Conservation (phyloP, 2,329 filamentous ascomycete species). For the Stenocarpella maydis region DNA sequence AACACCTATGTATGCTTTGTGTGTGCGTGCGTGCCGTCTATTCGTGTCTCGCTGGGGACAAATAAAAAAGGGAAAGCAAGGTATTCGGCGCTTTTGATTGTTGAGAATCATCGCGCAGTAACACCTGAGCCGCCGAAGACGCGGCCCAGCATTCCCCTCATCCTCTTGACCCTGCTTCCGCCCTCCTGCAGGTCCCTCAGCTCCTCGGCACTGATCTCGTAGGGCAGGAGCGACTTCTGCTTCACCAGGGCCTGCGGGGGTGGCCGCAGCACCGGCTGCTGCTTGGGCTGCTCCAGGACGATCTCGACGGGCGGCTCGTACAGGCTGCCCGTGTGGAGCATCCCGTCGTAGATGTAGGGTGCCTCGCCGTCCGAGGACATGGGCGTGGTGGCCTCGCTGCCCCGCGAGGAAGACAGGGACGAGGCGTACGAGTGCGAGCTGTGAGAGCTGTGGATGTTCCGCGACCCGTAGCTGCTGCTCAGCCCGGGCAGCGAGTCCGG, state of each 20-base stretch:
- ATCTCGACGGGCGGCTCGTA: constrained; percentile 61
- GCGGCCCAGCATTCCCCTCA: constrained; percentile 61
- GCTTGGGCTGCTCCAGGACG: constrained; percentile 45
- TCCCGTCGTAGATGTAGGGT: constrained; percentile 49
- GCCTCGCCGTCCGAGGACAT: constrained; percentile 54
- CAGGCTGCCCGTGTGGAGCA: constrained; percentile 48
- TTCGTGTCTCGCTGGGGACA: constrained; percentile 4
- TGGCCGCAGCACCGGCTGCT: constrained; percentile 37
- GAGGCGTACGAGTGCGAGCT: constrained; percentile 58
- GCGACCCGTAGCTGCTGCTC: constrained; percentile 48
- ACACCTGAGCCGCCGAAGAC: constrained; percentile 57
- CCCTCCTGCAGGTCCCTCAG: constrained; percentile 59
- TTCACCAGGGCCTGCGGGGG: constrained; percentile 34
- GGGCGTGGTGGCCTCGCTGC: constrained; percentile 57
- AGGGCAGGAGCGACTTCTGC: constrained; percentile 53
- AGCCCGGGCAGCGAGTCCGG: constrained; percentile 50
- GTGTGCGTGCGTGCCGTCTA: constrained; percentile 24
- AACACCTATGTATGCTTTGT: constrained; percentile 26
- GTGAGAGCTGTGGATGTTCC: constrained; percentile 57
- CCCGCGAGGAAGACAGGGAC: constrained; percentile 42
- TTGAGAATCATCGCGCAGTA: constrained; percentile 45
- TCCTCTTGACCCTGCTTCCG: constrained; percentile 54
- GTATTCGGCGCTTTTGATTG: constrained; percentile 12
- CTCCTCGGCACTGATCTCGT: constrained; percentile 63
- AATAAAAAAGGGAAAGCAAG: not conserved